phyloP scores from a whole-genome alignment of 352 stramenopile genomes.

The Pythium brassicae region DNA sequence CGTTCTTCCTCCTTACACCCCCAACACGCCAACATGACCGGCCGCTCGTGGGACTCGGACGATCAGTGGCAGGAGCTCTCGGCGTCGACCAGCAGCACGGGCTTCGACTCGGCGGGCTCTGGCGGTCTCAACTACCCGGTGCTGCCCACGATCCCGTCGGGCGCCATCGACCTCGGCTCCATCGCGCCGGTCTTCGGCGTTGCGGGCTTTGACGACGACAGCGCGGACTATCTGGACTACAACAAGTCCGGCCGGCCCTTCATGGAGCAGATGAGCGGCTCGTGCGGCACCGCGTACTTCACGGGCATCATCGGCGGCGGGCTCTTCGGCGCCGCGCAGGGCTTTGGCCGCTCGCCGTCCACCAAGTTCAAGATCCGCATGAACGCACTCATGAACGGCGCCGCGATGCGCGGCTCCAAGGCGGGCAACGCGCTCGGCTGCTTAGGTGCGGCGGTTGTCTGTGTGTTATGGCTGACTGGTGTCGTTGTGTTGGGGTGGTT shows the following conservation, averaged over 20 bases:
- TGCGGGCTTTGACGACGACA: constrained; percentile 67
- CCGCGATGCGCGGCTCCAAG: constrained; percentile 75
- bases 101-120: constrained; percentile 39
- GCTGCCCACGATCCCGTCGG: constrained; percentile 67
- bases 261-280: constrained; percentile 79
- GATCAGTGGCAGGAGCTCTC: constrained; percentile 76
- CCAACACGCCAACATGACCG: constrained; percentile 22
- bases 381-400: constrained; percentile 87
- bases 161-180: constrained; percentile 72
- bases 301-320: constrained; percentile 80
- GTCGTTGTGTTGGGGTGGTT: too few species aligned
- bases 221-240: constrained; percentile 83
- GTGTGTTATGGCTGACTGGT: too few species aligned
- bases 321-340: constrained; percentile 55
- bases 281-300: constrained; percentile 80
- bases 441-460: constrained; percentile 37
- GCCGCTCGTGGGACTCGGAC: constrained; percentile 60
- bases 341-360: constrained; percentile 68
- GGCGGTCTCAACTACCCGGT: constrained; percentile 66
- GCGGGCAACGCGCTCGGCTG: constrained; percentile 80
- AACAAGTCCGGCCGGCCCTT: constrained; percentile 80
- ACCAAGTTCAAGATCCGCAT: constrained; percentile 88
- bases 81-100: constrained; percentile 16
- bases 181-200: constrained; percentile 88
- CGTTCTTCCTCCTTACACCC: background rate